A percentile compares a stretch with the other conserved stretches of the same genome.
phyloP scores from a whole-genome alignment of 2,329 filamentous ascomycete species.

The Colletotrichum tamarilloi region DNA sequence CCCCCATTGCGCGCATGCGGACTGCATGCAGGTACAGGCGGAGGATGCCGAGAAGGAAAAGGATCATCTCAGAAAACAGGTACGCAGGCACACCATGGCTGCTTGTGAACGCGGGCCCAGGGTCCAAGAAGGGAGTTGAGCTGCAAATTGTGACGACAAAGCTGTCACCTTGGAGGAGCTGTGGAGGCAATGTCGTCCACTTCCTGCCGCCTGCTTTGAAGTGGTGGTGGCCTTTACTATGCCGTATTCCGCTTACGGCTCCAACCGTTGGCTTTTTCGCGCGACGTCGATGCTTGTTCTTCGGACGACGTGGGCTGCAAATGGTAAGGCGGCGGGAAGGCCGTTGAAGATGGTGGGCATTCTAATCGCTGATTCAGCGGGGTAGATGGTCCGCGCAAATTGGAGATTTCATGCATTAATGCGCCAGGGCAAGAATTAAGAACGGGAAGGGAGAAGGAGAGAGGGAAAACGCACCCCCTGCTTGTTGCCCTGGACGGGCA shows the following conservation, averaged over 20 bases:
- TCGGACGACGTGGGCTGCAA: constrained; percentile 26
- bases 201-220: background rate
- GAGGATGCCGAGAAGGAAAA: constrained; percentile 6
- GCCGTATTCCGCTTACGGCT: background rate
- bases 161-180: background rate
- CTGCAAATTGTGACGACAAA: constrained; percentile 15
- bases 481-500: background rate
- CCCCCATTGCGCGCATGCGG: background rate
- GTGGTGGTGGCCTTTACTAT: constrained; percentile 5
- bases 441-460: background rate
- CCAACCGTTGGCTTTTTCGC: constrained; percentile 11
- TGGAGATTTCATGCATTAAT: constrained; percentile 35
- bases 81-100: background rate
- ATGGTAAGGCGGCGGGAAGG: constrained; percentile 34
- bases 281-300: constrained; percentile 7
- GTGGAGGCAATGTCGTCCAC: constrained; percentile 21
- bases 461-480: constrained; percentile 4
- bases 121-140: constrained; percentile 3
- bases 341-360: constrained; percentile 32
- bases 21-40: constrained; percentile 23
- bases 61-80: constrained; percentile 1
- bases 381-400: constrained; percentile 33
- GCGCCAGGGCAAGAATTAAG: constrained; percentile 15
- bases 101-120: background rate
- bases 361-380: constrained; percentile 36